These are phyloP conservation scores for Areca catechu DNA, from an alignment of 176 grass and related monocot species.

Conservation along the genomic window DNA sequence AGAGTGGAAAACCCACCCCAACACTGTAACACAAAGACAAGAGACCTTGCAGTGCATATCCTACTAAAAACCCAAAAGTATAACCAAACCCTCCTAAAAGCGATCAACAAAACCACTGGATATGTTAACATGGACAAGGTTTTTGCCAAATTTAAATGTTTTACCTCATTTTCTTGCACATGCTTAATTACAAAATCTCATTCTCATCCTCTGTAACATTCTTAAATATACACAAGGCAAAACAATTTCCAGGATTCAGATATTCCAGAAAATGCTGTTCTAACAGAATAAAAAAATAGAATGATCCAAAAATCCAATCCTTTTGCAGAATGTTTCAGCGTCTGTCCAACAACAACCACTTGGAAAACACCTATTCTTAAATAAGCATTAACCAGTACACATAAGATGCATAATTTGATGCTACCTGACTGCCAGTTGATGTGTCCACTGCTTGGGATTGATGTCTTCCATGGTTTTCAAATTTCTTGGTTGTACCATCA, in stretches of 20 bases:
- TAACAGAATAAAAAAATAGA: too few relatives aligned
- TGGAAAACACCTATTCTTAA: too few relatives aligned
- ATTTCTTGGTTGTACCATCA: conserved; percentile 43
- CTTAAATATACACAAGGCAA: neutral
- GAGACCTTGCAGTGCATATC: neutral
- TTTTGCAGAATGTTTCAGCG: too few relatives aligned
- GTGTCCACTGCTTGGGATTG: conserved; percentile 23
- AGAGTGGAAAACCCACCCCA: too few relatives aligned
- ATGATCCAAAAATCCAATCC: too few relatives aligned
- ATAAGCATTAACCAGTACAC: neutral
- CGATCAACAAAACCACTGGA: neutral
- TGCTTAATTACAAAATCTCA: neutral
- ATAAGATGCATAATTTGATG: neutral
- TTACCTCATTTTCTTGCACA: neutral
- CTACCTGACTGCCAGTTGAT: conserved; percentile 42
- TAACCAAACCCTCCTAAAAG: neutral
- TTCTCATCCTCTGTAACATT: neutral
- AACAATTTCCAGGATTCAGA: too few relatives aligned
- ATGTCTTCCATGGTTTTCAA: conserved; percentile 25
- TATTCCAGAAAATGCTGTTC: too few relatives aligned
- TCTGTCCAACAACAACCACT: too few relatives aligned
- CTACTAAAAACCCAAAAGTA: neutral
- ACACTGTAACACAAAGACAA: too few relatives aligned
- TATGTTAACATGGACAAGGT: conserved; percentile 1
- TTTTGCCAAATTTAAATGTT: neutral